Base-by-base conservation (phyloP, 345 rosid species). In the Rhizophora mangle region DNA sequence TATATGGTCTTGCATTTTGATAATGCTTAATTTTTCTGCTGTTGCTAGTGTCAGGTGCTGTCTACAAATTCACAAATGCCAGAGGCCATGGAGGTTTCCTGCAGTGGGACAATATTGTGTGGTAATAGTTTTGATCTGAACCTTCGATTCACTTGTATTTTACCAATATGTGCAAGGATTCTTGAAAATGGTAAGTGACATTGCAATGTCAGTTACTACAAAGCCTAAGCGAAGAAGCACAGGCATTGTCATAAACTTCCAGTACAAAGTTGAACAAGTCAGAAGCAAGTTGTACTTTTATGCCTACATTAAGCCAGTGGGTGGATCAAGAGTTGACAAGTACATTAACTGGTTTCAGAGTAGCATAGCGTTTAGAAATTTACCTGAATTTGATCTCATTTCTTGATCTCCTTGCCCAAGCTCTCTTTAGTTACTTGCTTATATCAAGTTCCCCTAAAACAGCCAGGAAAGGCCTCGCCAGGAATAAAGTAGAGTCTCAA, bases 71-170 rank as follows among this genome's bases (percentile, higher is more conserved):
- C 76, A 79, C 84, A 24, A 83, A 88, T 76, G 91, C 89, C 37
- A 77, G 87, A 27, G 98, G 98, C 59, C 96, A 85, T 54, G 93
- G 90, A 53, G 89, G 95, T 73, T 85, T 82, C 74, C 93, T 94
- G 75, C 85, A 81, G 27, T 91, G 93, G 92, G 88, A 88, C 72
- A 76, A 82, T 67, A 68, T 81, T 32, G 69, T 71, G n/a, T 83
- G 81, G 81, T 89, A 83, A 43, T 43, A 81, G 77, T 68, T 55
- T 20, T 63, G 26, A 61, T 47, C 63, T 54, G 37, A 57, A 16
- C 61, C 59, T 36, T 39, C 60, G 31, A 36, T 37, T 8, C 43
- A 26, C 60, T 24, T 31, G 58, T n/a, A 47, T 30, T 7, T 22
- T 34, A 24, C 19, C 30, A 37, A 15, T 43, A 8, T 2, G 56